A percentile compares a stretch with the other conserved stretches of the same genome.
These are phyloP conservation scores for Echeveria elegans DNA, from an alignment of 164 flowering plant genomes.

Conservation along the genomic window DNA sequence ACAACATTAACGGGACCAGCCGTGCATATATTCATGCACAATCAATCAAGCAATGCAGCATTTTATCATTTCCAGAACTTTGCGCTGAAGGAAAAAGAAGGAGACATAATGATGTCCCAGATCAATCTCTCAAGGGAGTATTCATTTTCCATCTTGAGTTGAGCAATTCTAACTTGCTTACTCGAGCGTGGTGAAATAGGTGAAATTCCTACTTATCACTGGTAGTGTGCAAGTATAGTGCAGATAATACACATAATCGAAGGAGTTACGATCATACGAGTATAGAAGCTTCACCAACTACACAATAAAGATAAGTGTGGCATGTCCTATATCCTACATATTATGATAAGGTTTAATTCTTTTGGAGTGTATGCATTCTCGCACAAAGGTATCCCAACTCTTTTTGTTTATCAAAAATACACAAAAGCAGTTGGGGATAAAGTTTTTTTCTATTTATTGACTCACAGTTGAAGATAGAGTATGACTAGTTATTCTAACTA, in stretches of 20 bases:
- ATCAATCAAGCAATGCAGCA: background rate
- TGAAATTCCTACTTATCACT: background rate
- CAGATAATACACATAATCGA: background rate
- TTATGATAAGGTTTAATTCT: background rate
- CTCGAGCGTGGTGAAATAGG: background rate
- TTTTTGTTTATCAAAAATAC: background rate
- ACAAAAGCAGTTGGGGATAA: background rate
- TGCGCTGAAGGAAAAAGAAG: no score
- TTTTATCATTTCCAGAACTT: no score
- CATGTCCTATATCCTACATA: background rate
- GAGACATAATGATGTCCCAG: no score
- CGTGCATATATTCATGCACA: background rate
- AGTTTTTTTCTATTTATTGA: background rate
- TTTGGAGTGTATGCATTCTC: background rate
- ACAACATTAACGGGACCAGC: background rate
- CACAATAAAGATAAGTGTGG: background rate
- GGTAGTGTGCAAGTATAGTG: background rate
- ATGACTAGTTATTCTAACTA: background rate
- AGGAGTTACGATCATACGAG: background rate
- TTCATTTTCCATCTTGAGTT: background rate
- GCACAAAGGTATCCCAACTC: background rate
- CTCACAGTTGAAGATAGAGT: background rate
- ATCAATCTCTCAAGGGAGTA: conserved; percentile 1
- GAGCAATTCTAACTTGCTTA: background rate
- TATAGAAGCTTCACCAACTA: background rate